Conservation (phyloP, 495 filamentous ascomycete genomes). For the Penicillium alfredii region DNA sequence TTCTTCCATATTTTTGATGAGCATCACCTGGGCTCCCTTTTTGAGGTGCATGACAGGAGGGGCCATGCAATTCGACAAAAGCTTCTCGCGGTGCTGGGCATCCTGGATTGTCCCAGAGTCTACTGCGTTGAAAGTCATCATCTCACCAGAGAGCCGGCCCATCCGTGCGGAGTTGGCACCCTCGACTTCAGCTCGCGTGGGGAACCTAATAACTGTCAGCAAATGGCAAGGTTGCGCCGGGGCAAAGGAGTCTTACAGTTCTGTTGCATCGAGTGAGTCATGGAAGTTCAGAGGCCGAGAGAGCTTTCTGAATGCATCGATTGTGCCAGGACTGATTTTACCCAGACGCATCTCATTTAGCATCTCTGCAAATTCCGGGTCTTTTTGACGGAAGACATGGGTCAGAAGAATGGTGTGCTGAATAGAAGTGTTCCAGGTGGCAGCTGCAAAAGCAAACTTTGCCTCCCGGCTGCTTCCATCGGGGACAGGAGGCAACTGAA, state of each 20-base stretch:
- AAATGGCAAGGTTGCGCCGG: too few relatives aligned
- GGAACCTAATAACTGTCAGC: slow-evolving; percentile 58
- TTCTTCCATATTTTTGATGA: slow-evolving; percentile 99
- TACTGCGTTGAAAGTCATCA: slow-evolving; percentile 58
- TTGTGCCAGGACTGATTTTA: slow-evolving; percentile 61
- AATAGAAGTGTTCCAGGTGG: slow-evolving; percentile 84
- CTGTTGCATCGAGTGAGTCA: slow-evolving; percentile 81
- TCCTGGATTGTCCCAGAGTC: slow-evolving; percentile 76
- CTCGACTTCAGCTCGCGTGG: slow-evolving; percentile 86
- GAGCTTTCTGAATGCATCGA: slow-evolving; percentile 64
- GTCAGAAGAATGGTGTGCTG: slow-evolving; percentile 94
- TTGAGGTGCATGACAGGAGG: slow-evolving; percentile 72
- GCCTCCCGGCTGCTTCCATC: slow-evolving; percentile 59
- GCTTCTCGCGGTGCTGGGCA: slow-evolving; percentile 58
- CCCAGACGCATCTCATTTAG: slow-evolving; percentile 96
- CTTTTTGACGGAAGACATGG: slow-evolving; percentile 92
- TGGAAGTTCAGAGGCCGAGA: slow-evolving; percentile 62
- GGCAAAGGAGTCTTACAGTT: too few relatives aligned
- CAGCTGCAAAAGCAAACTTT: slow-evolving; percentile 89
- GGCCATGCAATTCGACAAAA: slow-evolving; percentile 89
- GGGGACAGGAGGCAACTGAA: slow-evolving; percentile 91
- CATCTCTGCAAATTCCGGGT: slow-evolving; percentile 89
- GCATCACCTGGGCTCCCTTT: slow-evolving; percentile 92
- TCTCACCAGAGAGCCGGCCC: slow-evolving; percentile 59
- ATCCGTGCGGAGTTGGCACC: slow-evolving; percentile 73